Percentiles rank a stretch among this genome's conserved stretches.
These are phyloP conservation scores for Gryganskiella cystojenkinii DNA, from an alignment of 192 early-diverging fungal species.

Conservation along the genomic window DNA sequence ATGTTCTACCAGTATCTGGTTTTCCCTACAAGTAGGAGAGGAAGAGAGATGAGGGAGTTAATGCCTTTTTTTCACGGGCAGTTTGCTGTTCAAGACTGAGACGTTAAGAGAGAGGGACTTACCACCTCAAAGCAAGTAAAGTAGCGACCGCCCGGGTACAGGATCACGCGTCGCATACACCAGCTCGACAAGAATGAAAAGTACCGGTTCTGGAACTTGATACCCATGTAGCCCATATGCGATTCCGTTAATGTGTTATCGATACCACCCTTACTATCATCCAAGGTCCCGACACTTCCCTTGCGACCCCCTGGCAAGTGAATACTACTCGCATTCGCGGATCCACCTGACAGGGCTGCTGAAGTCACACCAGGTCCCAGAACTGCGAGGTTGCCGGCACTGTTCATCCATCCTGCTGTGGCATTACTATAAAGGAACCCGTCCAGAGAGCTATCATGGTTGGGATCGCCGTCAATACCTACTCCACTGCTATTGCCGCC, in stretches of 20 bases:
- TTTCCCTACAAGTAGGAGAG: constrained; percentile 13
- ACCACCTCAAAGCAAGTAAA: constrained; percentile 58
- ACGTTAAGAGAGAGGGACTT: no score
- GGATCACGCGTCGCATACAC: constrained; percentile 60
- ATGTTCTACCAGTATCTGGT: constrained; percentile 38
- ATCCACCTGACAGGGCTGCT: neutral
- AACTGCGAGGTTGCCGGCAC: neutral
- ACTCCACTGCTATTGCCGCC: constrained; percentile 13
- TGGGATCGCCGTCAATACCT: neutral
- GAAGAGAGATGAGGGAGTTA: no score
- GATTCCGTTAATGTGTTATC: constrained; percentile 39
- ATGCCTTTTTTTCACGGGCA: no score
- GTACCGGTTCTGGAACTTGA: constrained; percentile 55
- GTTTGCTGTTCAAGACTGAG: no score
- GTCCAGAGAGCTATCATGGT: no score
- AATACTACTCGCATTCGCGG: neutral
- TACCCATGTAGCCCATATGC: constrained; percentile 58
- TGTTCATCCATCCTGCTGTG: neutral
- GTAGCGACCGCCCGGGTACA: constrained; percentile 56
- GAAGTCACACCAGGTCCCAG: neutral
- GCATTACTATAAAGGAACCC: no score
- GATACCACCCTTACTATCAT: constrained; percentile 18
- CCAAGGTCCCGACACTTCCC: constrained; percentile 15
- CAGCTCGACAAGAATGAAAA: constrained; percentile 59
- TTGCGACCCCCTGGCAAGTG: constrained; percentile 14